Base-by-base conservation (phyloP, 2,329 filamentous ascomycete species). In the Chalara sp. region DNA sequence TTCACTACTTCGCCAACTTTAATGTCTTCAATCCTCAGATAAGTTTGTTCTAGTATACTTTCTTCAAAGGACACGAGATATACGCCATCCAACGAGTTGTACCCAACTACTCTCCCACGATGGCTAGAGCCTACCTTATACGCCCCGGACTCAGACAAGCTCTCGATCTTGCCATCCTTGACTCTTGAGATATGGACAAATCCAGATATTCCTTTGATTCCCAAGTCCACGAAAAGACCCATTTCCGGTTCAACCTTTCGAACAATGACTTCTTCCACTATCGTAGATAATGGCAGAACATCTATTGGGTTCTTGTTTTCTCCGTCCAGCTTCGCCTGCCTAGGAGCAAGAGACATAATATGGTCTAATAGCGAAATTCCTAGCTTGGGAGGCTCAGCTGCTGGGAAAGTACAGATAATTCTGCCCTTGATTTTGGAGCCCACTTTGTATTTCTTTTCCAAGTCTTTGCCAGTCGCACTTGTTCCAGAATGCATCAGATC, bases 161-260 rank as follows among this genome's bases (percentile, higher is more conserved):
- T 81, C 56, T 97, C 93, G 48, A 96, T 79, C 67, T 93, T 95
- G 58, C 86, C 85, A 66, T 99, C 92, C 53, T 92, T 87, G 54
- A 99, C 80, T 56, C 88, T 82, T 1, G 93, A 99, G 57, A 99
- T 95, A 67, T 99, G 93, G 28, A 95, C 90, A 63, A 96, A 99
- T 7, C 89, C 89, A n/a, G 80, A 74, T 3, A 92, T 74, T 32
- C 83, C 80, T 40, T 79, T 73, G 5, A 85, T 70, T 2, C 83
- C 84, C 30, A 92, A 70, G 58, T 87, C 80, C 12, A 91, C 76
- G 62, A 95, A 96, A 2, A 96, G 74, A 48, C 93, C 95, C 53
- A 92, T 80, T 3, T 84, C 83, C 5, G 83, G 75, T 58, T 95
- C 87, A 3, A 96, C 89, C 58, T 86, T 86, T 48, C 83, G 79